phyloP scores from a whole-genome alignment of 2,329 filamentous ascomycete genomes.

The Ophiostoma sp. region DNA sequence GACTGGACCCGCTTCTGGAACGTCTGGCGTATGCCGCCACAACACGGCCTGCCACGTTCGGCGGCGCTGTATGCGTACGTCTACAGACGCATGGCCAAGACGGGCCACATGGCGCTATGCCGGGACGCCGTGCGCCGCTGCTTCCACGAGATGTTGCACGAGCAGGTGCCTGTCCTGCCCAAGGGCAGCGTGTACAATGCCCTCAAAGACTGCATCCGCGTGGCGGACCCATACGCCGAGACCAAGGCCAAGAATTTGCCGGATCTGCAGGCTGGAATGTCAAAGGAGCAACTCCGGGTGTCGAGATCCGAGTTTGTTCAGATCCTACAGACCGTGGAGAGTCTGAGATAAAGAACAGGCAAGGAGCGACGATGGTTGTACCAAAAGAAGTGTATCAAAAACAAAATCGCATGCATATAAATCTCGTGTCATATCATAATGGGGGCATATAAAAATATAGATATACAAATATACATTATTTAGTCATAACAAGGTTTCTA shows the following conservation, averaged over 20 bases:
- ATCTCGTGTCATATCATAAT: background rate
- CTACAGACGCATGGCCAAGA: constrained; percentile 51
- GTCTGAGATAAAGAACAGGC: background rate
- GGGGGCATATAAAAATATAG: background rate
- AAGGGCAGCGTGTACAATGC: constrained; percentile 47
- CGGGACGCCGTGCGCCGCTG: constrained; percentile 52
- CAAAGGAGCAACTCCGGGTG: background rate
- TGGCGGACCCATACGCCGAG: constrained; percentile 55
- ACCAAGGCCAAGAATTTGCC: constrained; percentile 32
- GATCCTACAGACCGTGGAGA: constrained; percentile 11
- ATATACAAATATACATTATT: background rate
- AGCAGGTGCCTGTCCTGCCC: constrained; percentile 52
- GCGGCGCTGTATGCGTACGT: constrained; percentile 56
- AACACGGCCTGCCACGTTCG: constrained; percentile 51
- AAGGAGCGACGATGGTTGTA: background rate
- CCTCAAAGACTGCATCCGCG: constrained; percentile 55
- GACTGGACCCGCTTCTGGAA: constrained; percentile 63
- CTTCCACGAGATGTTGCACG: constrained; percentile 60
- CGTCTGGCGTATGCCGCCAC: constrained; percentile 57
- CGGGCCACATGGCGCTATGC: constrained; percentile 46
- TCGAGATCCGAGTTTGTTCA: constrained; percentile 27
- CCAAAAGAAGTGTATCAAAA: background rate
- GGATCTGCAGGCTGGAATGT: background rate
- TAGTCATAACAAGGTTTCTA: background rate
- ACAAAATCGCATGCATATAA: background rate